Base-by-base conservation (phyloP, 164 flowering plant genomes). In the Platanus orientalis region DNA sequence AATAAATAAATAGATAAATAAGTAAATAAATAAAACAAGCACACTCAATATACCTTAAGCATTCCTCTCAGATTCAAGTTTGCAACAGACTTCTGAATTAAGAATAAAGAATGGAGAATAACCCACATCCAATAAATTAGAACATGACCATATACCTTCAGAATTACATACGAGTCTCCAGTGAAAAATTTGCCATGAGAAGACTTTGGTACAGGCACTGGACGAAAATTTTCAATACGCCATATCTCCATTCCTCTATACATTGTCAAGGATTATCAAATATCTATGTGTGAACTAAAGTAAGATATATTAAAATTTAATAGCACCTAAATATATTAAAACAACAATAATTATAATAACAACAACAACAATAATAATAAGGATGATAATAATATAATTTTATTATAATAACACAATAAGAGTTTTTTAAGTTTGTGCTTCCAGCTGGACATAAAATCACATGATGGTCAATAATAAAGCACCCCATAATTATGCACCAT, bases 201-300 rank as follows among this genome's bases (percentile, higher is more conserved):
- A 27, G 90, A 64, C 64, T 80, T 79, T 56, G 84, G 84, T 28
- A 92, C 81, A 67, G 80, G 79, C 48, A 84, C 91, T 40, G 99
- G 97, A 28, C 54, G 64, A 49, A 92, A 87, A 66, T 88, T 95
- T 71, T 95, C 97, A 73, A 95, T 87, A 56, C 92, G 86, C 99
- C 99, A 95, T 72, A 95, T 85, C 71, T 95, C 99, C 69, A 83
- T 73, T 66, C 99, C 99, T 58, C 99, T 95, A 48, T 58, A n/a
- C n/a, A 48, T n/a, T 52, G 90, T 88, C 72, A 88, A 91, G 90
- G 92, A 76, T 36, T 49, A 67, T 20, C 69, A 40, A 23, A 52
- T 44, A 23, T 17, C 30, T 17, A 47, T 34, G 30, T 42, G 19
- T 11, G 11, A 30, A 9, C 17, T 26, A 2, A 25, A 32, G 40